Conservation (phyloP, 164 flowering plant genomes). For the Chimonanthus praecox region DNA sequence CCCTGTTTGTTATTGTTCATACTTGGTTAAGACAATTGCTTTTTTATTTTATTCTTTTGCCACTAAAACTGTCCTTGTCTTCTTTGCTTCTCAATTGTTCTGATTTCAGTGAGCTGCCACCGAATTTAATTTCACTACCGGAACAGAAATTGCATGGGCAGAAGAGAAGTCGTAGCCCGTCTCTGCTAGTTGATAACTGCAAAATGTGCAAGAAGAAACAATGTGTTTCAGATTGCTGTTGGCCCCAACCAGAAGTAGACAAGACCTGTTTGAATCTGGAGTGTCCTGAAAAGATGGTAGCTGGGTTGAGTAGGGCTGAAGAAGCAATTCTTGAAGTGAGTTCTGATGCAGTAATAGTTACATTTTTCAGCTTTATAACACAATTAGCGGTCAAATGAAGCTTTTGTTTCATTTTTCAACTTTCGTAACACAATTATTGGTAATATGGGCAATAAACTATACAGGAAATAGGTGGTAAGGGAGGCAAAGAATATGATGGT, state of each 20-base stretch:
- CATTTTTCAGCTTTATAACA: slow-evolving; percentile 1
- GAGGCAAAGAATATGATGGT: slow-evolving; percentile 3
- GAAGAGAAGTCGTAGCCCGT: slow-evolving; percentile 51
- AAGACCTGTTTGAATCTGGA: slow-evolving; percentile 15
- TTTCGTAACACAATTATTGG: not conserved
- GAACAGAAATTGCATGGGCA: slow-evolving; percentile 26
- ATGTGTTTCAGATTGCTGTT: slow-evolving; percentile 12
- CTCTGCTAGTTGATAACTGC: slow-evolving; percentile 27
- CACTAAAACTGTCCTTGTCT: not conserved
- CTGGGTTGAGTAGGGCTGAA: slow-evolving; percentile 15
- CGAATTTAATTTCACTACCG: slow-evolving; percentile 25
- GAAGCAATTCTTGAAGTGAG: slow-evolving; percentile 25
- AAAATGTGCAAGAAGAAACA: slow-evolving; percentile 39
- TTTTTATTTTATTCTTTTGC: not conserved
- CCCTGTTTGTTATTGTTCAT: not conserved
- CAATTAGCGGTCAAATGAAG: not conserved
- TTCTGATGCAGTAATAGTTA: not conserved
- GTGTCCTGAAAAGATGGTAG: slow-evolving; percentile 17
- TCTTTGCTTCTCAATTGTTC: not conserved
- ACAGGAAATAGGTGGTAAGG: slow-evolving; percentile 28
- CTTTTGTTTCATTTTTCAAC: not conserved
- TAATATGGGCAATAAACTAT: not conserved
- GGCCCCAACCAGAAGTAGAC: slow-evolving; percentile 14
- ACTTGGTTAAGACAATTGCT: not conserved
- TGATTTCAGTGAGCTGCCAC: slow-evolving; percentile 41